Evolutionary conservation across 1,139 yeast genomes (phyloP).

Genomic region (Geotrichum carabidarum): DNA sequence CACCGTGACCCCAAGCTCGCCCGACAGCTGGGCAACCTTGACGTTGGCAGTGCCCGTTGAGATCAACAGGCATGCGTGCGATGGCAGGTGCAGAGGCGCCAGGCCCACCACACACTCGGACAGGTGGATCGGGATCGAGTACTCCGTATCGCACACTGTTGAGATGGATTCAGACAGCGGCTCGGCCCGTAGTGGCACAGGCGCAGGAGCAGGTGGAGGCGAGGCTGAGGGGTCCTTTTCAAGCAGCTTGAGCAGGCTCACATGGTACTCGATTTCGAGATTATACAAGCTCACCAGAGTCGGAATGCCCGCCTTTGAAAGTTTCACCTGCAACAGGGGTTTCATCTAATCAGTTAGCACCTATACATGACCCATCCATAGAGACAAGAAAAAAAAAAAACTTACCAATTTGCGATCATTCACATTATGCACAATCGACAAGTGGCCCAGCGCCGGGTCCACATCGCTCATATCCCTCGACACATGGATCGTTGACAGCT

Average conservation of each 20-base stretch:
- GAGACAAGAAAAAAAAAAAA: background rate
- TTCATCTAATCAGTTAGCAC: conserved; percentile 3
- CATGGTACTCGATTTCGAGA: conserved; percentile 30
- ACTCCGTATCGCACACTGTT: conserved; percentile 15
- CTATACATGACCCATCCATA: background rate
- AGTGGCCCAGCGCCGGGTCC: conserved; percentile 19
- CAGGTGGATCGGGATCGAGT: conserved; percentile 24
- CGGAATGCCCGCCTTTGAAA: conserved; percentile 20
- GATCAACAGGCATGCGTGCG: conserved; percentile 47
- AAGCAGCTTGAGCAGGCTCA: conserved; percentile 28
- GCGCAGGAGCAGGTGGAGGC: background rate
- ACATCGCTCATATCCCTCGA: conserved; percentile 19
- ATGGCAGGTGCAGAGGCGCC: conserved; percentile 40
- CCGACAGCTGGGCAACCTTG: conserved; percentile 26
- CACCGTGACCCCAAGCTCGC: conserved; percentile 20
- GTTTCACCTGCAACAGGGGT: conserved; percentile 4
- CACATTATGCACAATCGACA: conserved; percentile 26
- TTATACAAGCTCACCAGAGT: conserved; percentile 24
- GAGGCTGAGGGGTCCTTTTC: conserved; percentile 14
- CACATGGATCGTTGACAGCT: conserved; percentile 14
- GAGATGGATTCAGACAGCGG: conserved; percentile 15
- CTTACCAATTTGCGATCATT: conserved; percentile 26
- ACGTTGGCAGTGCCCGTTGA: conserved; percentile 53
- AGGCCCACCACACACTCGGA: conserved; percentile 31
- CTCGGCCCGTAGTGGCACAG: background rate